phyloP scores from a whole-genome alignment of 176 grass and related monocot species.

The Musa beccarii region DNA sequence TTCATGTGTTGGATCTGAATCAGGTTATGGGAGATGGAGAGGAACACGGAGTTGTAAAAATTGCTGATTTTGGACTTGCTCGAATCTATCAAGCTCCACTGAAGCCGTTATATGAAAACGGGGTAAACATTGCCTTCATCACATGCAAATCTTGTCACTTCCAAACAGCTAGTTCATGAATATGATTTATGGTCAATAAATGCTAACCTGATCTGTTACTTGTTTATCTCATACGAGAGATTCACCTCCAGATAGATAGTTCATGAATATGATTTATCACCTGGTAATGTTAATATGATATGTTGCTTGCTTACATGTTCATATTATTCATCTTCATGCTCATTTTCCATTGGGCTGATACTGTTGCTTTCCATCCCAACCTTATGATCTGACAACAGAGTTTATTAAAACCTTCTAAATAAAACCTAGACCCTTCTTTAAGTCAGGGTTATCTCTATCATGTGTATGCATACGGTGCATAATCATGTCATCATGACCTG shows the following conservation, averaged over 20 bases:
- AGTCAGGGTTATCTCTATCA: no score
- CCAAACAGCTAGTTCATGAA: not conserved
- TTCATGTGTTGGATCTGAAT: slow-evolving; percentile 9
- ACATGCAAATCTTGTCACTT: not conserved
- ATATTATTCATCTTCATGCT: not conserved
- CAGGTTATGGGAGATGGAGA: slow-evolving; percentile 99
- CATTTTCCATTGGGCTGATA: no score
- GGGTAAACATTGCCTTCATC: slow-evolving; percentile 31
- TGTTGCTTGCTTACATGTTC: not conserved
- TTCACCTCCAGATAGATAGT: not conserved
- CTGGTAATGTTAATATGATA: no score
- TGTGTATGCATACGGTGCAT: no score
- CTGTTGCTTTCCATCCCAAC: no score
- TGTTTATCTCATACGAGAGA: not conserved
- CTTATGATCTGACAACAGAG: no score
- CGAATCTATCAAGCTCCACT: slow-evolving; percentile 99
- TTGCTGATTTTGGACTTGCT: slow-evolving; percentile 98
- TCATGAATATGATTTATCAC: not conserved
- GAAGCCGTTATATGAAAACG: slow-evolving; percentile 93
- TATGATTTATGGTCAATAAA: not conserved
- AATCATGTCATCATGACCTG: no score
- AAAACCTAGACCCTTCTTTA: no score
- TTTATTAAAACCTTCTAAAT: no score
- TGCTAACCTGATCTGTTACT: not conserved
- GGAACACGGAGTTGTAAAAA: slow-evolving; percentile 93